A percentile compares a stretch with the other conserved stretches of the same genome.
Evolutionary conservation across 1,284 basidiomycete species (phyloP).

Genomic region (Microbotryum lychnidis-dioicae): DNA sequence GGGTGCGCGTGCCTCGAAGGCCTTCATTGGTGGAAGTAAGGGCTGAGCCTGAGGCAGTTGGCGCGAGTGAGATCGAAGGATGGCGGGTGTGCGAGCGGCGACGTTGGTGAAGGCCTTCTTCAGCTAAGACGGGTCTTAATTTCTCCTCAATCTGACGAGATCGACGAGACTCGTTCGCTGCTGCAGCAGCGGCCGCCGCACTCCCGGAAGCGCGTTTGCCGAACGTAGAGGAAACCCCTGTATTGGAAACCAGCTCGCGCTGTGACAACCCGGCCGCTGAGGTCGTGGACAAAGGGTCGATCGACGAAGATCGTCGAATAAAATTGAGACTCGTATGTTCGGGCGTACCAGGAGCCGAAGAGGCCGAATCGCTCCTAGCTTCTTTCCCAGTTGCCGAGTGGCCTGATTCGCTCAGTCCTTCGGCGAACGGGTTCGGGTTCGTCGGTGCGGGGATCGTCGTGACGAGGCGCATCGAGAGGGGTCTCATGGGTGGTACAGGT

Average conservation of each 20-base stretch:
- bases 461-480: too few species aligned
- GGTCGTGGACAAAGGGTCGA: slow-evolving; percentile 22
- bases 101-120: slow-evolving; percentile 5
- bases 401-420: too few species aligned
- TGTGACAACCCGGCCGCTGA: slow-evolving; percentile 3
- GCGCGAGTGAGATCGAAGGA: slow-evolving; percentile 21
- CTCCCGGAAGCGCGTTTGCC: background rate
- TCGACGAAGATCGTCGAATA: slow-evolving; percentile 16
- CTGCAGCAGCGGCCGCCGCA: background rate
- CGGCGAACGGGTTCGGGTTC: too few species aligned
- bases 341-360: background rate
- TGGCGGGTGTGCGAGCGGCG: slow-evolving; percentile 15
- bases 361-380: too few species aligned
- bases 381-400: too few species aligned
- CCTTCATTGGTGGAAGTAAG: background rate
- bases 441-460: too few species aligned
- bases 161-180: background rate
- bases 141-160: too few species aligned
- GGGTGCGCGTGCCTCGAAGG: slow-evolving; percentile 11
- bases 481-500: too few species aligned
- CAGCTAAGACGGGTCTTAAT: too few species aligned
- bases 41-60: background rate
- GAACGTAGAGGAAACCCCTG: background rate
- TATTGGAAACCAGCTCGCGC: background rate
- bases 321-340: slow-evolving; percentile 26